These are phyloP conservation scores for Mangifera indica DNA, from an alignment of 345 rosid genomes.

Conservation along the genomic window DNA sequence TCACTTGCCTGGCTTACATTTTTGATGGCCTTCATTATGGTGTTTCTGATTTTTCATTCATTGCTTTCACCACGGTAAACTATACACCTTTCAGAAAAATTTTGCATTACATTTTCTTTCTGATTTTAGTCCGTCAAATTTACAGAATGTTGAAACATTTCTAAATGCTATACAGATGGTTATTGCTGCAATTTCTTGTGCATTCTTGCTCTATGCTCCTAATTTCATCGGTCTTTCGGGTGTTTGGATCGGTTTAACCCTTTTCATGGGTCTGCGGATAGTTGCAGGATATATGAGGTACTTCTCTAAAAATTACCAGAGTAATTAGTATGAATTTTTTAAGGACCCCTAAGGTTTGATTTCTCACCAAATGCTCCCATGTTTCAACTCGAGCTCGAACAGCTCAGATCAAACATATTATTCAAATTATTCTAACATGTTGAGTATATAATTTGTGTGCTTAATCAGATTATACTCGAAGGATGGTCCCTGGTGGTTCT, in stretches of 20 bases:
- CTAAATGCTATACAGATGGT: constrained; percentile 24
- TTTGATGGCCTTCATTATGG: constrained; percentile 55
- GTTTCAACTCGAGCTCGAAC: too few relatives aligned
- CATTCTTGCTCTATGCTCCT: constrained; percentile 35
- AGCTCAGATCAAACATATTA: too few relatives aligned
- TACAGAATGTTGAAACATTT: neutral
- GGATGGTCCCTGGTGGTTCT: constrained; percentile 46
- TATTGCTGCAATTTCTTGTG: constrained; percentile 38
- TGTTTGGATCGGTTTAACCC: constrained; percentile 43
- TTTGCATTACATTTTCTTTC: neutral
- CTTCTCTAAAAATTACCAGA: neutral
- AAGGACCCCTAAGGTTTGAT: too few relatives aligned
- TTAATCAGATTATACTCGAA: constrained; percentile 24
- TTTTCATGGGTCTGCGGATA: constrained; percentile 48
- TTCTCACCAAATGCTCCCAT: too few relatives aligned
- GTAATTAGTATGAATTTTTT: too few relatives aligned
- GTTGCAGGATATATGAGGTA: constrained; percentile 44
- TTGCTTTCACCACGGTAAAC: constrained; percentile 49
- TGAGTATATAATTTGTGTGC: too few relatives aligned
- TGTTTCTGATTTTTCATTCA: constrained; percentile 43
- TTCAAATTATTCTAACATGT: too few relatives aligned
- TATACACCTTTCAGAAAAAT: neutral
- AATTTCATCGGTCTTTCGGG: constrained; percentile 39
- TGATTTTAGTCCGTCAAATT: neutral
- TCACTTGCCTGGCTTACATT: constrained; percentile 42